Percentiles rank a stretch among this genome's conserved stretches.
Evolutionary conservation across 2,329 filamentous ascomycete species (phyloP).

Genomic region (Ophiostoma montium): DNA sequence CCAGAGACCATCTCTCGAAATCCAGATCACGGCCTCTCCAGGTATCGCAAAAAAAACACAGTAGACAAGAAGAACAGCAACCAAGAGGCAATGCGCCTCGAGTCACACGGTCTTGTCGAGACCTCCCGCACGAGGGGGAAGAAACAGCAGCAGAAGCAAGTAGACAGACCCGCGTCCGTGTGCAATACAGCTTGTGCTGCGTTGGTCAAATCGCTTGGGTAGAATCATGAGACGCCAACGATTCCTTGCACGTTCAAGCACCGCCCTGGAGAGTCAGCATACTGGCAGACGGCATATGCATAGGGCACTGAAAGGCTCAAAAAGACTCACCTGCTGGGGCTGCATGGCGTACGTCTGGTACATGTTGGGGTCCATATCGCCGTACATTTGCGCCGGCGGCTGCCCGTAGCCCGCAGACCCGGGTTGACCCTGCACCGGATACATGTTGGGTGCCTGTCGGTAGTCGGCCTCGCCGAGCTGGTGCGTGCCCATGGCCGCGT

Average conservation of each 20-base stretch:
- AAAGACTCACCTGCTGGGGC: conserved; percentile 61
- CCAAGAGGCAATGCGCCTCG: not conserved
- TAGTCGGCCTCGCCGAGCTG: conserved; percentile 63
- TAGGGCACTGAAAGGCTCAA: not conserved
- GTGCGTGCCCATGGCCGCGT: conserved; percentile 42
- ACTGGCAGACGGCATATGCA: not conserved
- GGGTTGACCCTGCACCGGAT: conserved; percentile 58
- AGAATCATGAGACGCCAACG: not conserved
- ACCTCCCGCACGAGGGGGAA: not conserved
- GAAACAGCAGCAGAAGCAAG: too few relatives aligned
- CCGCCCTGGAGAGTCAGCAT: not conserved
- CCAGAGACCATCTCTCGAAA: not conserved
- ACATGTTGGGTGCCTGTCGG: conserved; percentile 66
- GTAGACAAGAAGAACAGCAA: not conserved
- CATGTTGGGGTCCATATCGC: conserved; percentile 61
- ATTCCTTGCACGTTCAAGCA: not conserved
- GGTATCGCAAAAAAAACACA: not conserved
- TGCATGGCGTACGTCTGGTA: conserved; percentile 73
- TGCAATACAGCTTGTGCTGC: not conserved
- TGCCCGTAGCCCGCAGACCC: conserved; percentile 65
- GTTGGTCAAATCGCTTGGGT: too few relatives aligned
- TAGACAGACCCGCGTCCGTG: too few relatives aligned
- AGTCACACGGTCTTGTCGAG: not conserved
- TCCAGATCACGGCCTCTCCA: not conserved
- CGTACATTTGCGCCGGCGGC: conserved; percentile 66